A percentile compares a stretch with the other conserved stretches of the same genome.
Evolutionary conservation across 441 rosid genomes (phyloP).

Genomic region (Biscutella laevigata): DNA sequence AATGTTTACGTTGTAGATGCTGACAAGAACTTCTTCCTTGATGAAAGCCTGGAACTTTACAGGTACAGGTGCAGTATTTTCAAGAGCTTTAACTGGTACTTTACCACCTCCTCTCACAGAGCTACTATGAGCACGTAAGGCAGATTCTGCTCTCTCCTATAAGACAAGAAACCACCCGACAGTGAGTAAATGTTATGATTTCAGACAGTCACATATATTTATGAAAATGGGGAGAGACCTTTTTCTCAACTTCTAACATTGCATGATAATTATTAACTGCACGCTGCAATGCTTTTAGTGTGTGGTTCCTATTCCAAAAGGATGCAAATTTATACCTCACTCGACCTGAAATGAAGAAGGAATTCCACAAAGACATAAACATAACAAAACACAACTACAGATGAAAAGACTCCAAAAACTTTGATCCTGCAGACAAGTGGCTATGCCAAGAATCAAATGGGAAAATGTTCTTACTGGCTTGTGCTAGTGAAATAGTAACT

Average conservation of each 20-base stretch:
- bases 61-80: slow-evolving; percentile 40
- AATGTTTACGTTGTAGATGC: slow-evolving; percentile 51
- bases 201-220: background rate
- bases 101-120: slow-evolving; percentile 52
- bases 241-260: slow-evolving; percentile 83
- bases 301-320: slow-evolving; percentile 98
- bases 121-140: slow-evolving; percentile 89
- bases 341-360: slow-evolving; percentile 67
- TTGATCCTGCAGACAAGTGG: slow-evolving; percentile 6
- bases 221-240: slow-evolving; percentile 37
- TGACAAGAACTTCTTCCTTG: slow-evolving; percentile 83
- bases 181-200: background rate
- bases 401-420: slow-evolving; percentile 2
- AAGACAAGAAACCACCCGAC: slow-evolving; percentile 17
- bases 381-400: slow-evolving; percentile 17
- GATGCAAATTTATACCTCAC: slow-evolving; percentile 99
- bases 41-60: slow-evolving; percentile 63
- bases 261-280: slow-evolving; percentile 55
- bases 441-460: background rate
- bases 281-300: slow-evolving; percentile 77
- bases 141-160: slow-evolving; percentile 84
- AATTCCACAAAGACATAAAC: slow-evolving; percentile 24
- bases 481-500: background rate
- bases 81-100: slow-evolving; percentile 34
- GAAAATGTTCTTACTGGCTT: background rate